These are phyloP conservation scores for Clonostachys solani DNA, from an alignment of 2,329 filamentous ascomycete genomes.

Conservation along the genomic window DNA sequence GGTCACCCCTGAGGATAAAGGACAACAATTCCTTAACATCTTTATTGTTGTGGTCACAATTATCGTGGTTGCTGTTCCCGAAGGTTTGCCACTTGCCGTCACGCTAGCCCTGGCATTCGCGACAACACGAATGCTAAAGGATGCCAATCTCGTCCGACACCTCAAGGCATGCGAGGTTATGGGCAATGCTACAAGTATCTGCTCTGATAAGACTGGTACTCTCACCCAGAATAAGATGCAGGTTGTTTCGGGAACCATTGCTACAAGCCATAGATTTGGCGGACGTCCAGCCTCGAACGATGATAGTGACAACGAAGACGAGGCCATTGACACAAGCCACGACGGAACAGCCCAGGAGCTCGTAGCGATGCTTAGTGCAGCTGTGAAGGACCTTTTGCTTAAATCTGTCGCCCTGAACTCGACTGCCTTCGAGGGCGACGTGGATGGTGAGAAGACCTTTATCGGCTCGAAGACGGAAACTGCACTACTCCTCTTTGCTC, in stretches of 20 bases:
- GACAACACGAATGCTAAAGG: conserved; percentile 71
- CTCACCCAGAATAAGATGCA: conserved; percentile 68
- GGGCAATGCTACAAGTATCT: conserved; percentile 72
- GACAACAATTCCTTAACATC: conserved; percentile 71
- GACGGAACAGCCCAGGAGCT: not conserved
- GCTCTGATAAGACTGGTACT: conserved; percentile 65
- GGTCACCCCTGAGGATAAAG: conserved; percentile 65
- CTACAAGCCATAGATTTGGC: conserved; percentile 51
- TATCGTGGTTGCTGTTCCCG: conserved; percentile 75
- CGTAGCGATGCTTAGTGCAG: conserved; percentile 6
- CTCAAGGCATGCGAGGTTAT: conserved; percentile 77
- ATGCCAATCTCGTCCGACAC: conserved; percentile 73
- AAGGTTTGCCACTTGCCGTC: conserved; percentile 74
- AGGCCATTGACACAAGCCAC: not conserved
- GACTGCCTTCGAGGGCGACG: conserved; percentile 72
- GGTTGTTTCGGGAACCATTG: conserved; percentile 57
- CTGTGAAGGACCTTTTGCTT: conserved; percentile 48
- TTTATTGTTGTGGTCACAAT: conserved; percentile 77
- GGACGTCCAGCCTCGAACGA: conserved; percentile 18
- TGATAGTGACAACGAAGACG: not conserved
- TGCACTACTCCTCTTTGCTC: conserved; percentile 66
- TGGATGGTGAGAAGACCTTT: conserved; percentile 61
- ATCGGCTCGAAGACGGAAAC: conserved; percentile 78
- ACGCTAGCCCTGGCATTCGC: conserved; percentile 74
- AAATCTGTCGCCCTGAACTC: conserved; percentile 64